Evolutionary conservation across 2,329 filamentous ascomycete genomes (phyloP).

Genomic region (Davidsoniella virescens): DNA sequence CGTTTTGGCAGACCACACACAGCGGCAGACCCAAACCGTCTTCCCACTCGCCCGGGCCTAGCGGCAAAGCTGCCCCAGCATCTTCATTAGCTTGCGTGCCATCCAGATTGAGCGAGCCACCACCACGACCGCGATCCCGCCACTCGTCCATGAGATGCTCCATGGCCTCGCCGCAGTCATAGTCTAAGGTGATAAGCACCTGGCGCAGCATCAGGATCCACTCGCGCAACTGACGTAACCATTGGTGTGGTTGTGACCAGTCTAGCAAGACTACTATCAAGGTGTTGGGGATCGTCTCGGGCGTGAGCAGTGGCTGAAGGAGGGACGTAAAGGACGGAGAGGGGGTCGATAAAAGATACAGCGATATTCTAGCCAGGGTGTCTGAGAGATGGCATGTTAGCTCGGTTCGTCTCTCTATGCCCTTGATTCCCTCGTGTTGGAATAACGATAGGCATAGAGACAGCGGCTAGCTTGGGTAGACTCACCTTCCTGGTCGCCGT

Average conservation of each 20-base stretch:
- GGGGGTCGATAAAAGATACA: conserved; percentile 77
- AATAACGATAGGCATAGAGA: no score
- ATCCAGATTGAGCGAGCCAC: conserved; percentile 45
- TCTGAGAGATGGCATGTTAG: conserved; percentile 33
- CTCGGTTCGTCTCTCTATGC: neutral
- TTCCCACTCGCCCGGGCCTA: conserved; percentile 86
- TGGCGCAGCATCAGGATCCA: conserved; percentile 77
- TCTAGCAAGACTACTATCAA: conserved; percentile 84
- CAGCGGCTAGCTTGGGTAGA: conserved; percentile 1
- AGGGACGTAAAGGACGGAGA: conserved; percentile 70
- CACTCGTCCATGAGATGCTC: conserved; percentile 71
- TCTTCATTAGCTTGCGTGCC: conserved; percentile 45
- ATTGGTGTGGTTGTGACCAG: conserved; percentile 87
- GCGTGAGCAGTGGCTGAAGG: conserved; percentile 68
- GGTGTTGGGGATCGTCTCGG: conserved; percentile 69
- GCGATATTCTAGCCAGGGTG: conserved; percentile 72
- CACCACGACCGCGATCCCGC: conserved; percentile 57
- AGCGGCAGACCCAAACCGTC: conserved; percentile 74
- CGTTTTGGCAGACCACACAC: conserved; percentile 92
- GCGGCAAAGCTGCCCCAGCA: conserved; percentile 53
- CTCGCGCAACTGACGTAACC: conserved; percentile 73
- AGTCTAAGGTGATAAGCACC: conserved; percentile 56
- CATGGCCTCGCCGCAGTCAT: conserved; percentile 66
- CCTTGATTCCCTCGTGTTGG: neutral
- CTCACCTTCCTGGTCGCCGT: conserved; percentile 80